Conservation (phyloP, 108 stramenopile species). For the Schizochytrium sp. region DNA sequence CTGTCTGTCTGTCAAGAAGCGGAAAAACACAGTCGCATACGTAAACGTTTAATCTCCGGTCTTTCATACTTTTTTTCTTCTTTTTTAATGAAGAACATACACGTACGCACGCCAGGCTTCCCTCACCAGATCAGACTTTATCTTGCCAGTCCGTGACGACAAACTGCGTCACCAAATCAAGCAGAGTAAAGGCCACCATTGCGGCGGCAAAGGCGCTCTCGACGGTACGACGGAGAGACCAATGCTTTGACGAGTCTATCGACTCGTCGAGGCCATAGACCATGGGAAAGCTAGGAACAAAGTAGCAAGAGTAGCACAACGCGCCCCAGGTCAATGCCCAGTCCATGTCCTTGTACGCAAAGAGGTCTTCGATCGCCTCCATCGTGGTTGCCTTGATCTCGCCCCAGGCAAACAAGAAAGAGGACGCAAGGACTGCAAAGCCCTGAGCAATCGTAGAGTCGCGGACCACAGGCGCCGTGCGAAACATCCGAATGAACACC, state of each 20-base stretch:
- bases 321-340: constrained; percentile 10
- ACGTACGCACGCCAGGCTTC: not conserved
- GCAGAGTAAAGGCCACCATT: not conserved
- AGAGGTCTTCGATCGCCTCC: not conserved
- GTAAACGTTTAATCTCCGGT: no score
- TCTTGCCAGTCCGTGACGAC: not conserved
- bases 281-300: not conserved
- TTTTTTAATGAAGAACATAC: no score
- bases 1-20: no score
- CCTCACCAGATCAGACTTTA: not conserved
- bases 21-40: no score
- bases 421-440: not conserved
- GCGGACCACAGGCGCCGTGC: not conserved
- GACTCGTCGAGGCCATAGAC: constrained; percentile 3
- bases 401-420: not conserved
- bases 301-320: not conserved
- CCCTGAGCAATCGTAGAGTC: not conserved
- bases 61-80: no score
- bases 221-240: not conserved
- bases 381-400: not conserved
- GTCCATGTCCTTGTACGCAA: not conserved
- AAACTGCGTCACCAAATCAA: not conserved
- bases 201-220: not conserved
- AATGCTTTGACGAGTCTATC: not conserved
- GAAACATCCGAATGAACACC: not conserved